phyloP scores from a whole-genome alignment of 805 yeast genomes.

The Candida odintsovae region DNA sequence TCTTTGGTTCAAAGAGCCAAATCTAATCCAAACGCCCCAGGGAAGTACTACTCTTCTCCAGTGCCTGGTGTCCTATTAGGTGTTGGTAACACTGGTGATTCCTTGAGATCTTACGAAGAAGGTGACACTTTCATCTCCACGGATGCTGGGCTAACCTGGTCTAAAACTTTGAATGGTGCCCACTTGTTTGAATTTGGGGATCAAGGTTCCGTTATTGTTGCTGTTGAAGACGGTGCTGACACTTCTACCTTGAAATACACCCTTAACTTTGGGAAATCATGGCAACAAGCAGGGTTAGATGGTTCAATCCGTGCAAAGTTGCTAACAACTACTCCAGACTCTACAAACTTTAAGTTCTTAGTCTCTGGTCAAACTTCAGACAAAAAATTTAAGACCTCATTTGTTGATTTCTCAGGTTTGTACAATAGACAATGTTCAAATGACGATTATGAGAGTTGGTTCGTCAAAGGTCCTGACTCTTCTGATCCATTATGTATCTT shows the following conservation, averaged over 20 bases:
- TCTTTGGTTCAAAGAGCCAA: slow-evolving; percentile 27
- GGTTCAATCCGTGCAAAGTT: slow-evolving; percentile 33
- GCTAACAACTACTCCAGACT: slow-evolving; percentile 60
- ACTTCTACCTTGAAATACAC: slow-evolving; percentile 44
- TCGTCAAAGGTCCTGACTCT: slow-evolving; percentile 35
- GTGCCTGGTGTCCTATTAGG: slow-evolving; percentile 42
- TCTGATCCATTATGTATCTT: slow-evolving; percentile 45
- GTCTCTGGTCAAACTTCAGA: slow-evolving; percentile 36
- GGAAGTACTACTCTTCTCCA: slow-evolving; percentile 31
- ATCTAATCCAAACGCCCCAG: slow-evolving; percentile 17
- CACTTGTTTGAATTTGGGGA: slow-evolving; percentile 63
- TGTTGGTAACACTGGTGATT: slow-evolving; percentile 33
- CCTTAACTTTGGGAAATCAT: slow-evolving; percentile 66
- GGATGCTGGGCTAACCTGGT: slow-evolving; percentile 79
- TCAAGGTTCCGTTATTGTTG: slow-evolving; percentile 66
- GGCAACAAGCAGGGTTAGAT: slow-evolving; percentile 50
- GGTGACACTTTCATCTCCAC: slow-evolving; percentile 57
- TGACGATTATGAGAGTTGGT: slow-evolving; percentile 61
- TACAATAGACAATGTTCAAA: slow-evolving; percentile 35
- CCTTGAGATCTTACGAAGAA: slow-evolving; percentile 19
- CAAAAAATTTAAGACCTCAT: slow-evolving; percentile 20
- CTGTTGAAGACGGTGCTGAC: slow-evolving; percentile 40
- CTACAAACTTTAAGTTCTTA: slow-evolving; percentile 56
- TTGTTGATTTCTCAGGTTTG: slow-evolving; percentile 52
- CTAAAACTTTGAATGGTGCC: slow-evolving; percentile 44